phyloP scores from a whole-genome alignment of 208 protist genomes.

The Leishmania mexicana region DNA sequence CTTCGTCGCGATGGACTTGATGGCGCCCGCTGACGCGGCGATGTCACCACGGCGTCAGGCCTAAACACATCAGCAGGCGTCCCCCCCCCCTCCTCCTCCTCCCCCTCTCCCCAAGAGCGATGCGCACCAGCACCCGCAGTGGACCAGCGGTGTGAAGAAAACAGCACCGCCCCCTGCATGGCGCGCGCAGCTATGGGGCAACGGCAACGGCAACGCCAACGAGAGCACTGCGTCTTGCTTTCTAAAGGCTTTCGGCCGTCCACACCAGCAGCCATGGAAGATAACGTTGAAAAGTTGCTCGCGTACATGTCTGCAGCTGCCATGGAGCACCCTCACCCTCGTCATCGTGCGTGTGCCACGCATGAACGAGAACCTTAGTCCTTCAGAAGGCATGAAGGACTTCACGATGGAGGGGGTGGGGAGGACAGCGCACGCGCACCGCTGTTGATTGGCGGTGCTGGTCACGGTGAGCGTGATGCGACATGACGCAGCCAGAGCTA shows the following conservation, averaged over 20 bases:
- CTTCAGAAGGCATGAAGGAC: background rate
- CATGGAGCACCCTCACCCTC: background rate
- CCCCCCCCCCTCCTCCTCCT: too few relatives aligned
- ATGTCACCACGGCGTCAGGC: constrained; percentile 5
- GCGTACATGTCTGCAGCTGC: background rate
- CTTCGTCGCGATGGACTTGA: constrained; percentile 15
- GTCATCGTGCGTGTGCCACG: constrained; percentile 14
- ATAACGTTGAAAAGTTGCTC: background rate
- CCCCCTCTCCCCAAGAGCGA: background rate
- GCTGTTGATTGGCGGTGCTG: background rate
- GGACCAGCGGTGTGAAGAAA: background rate
- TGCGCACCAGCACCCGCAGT: background rate
- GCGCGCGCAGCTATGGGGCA: background rate
- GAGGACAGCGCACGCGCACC: background rate
- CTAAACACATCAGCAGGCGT: background rate
- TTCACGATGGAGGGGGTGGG: background rate
- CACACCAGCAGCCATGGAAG: too few relatives aligned
- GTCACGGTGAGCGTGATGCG: background rate
- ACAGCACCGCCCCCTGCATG: background rate
- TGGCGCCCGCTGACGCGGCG: background rate
- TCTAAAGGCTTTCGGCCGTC: too few relatives aligned
- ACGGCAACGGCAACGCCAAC: background rate
- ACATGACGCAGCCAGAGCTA: background rate
- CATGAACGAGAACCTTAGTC: constrained; percentile 5
- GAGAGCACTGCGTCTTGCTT: background rate